Conservation (phyloP, 2,329 filamentous ascomycete genomes). For the Chrysosporium keratinophilum region DNA sequence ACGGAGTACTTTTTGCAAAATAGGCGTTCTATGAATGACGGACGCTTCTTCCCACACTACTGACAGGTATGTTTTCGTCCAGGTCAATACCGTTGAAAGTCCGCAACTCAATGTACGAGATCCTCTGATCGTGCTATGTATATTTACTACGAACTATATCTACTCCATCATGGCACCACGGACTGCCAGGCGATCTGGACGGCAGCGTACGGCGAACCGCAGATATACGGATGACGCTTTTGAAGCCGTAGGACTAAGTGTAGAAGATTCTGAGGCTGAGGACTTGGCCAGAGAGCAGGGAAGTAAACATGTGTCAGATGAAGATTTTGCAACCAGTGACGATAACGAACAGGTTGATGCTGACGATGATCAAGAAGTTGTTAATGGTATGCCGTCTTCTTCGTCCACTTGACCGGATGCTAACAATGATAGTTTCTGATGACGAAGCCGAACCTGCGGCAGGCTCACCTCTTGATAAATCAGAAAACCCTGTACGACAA, state of each 20-base stretch:
- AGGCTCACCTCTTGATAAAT: constrained; percentile 3
- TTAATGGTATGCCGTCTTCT: background rate
- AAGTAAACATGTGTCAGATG: constrained; percentile 24
- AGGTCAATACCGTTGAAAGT: no score
- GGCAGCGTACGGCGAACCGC: constrained; percentile 23
- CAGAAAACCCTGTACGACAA: background rate
- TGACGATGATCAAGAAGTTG: constrained; percentile 12
- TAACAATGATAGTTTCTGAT: constrained; percentile 10
- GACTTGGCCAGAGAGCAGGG: constrained; percentile 4
- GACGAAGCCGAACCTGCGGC: constrained; percentile 11
- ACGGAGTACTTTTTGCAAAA: no score
- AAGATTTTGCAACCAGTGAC: constrained; percentile 26
- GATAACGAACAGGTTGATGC: constrained; percentile 15
- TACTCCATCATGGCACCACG: constrained; percentile 12
- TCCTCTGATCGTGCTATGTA: no score
- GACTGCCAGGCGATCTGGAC: constrained; percentile 27
- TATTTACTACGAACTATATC: background rate
- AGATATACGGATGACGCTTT: constrained; percentile 31
- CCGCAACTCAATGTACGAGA: no score
- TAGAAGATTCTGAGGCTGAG: constrained; percentile 16
- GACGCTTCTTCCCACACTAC: no score
- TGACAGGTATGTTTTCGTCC: no score
- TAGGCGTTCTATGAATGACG: no score
- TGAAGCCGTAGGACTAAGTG: constrained; percentile 25
- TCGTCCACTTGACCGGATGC: background rate